Evolutionary conservation across 116 monocot species (phyloP).

Genomic region (Dioscorea cayenensis): DNA sequence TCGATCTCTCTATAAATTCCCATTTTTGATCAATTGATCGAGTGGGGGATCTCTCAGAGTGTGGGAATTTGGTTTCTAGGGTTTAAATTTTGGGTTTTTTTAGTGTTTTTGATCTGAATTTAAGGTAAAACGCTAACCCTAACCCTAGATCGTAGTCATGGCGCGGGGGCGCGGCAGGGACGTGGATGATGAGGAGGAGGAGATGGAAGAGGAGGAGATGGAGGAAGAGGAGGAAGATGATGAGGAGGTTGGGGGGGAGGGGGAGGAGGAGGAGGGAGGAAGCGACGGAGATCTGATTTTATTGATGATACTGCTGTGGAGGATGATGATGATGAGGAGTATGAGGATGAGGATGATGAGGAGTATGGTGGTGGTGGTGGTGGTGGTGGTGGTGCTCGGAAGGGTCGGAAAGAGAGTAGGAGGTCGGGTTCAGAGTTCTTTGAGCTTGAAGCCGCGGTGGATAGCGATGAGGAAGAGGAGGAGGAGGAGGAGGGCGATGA

Average conservation of each 20-base stretch:
- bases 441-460: conserved; percentile 75
- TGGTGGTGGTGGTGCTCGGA: conserved; percentile 6
- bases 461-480: conserved; percentile 80
- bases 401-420: conserved; percentile 35
- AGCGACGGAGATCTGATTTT: conserved; percentile 54
- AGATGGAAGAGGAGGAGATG: conserved; percentile 41
- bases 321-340: conserved; percentile 85
- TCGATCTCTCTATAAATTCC: too few relatives aligned
- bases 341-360: conserved; percentile 74
- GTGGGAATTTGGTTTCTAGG: too few relatives aligned
- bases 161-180: conserved; percentile 35
- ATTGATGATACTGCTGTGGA: conserved; percentile 76
- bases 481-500: conserved; percentile 94
- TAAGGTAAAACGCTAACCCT: too few relatives aligned
- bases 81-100: too few relatives aligned
- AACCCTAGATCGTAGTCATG: conserved; percentile 18
- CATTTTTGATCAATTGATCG: too few relatives aligned
- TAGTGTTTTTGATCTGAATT: too few relatives aligned
- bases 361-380: conserved; percentile 22
- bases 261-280: conserved; percentile 21
- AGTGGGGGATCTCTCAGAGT: too few relatives aligned
- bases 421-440: conserved; percentile 58
- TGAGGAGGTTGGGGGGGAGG: conserved; percentile 30
- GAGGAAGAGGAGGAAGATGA: conserved; percentile 40
- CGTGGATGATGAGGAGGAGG: conserved; percentile 34